Evolutionary conservation across 2,329 filamentous ascomycete species (phyloP), one percentile per base, ranked within the genome.

Genomic region (Peltaster fructicola): DNA sequence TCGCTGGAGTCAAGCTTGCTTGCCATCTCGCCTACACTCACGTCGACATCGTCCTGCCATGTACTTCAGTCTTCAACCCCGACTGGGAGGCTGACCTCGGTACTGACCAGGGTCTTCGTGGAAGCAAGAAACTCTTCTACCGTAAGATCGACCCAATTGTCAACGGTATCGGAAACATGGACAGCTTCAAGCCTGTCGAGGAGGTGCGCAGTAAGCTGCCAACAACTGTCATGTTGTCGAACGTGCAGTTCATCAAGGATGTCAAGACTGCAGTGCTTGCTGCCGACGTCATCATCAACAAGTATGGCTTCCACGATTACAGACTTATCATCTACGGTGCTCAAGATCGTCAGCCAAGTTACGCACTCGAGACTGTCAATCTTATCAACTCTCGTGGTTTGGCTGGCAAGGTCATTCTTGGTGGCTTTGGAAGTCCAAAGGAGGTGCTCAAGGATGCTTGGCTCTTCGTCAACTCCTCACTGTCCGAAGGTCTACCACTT

Each of bases 191-290:
- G 14, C 65, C 65, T 0, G 59, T 67, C 17, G 54, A 64, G 33
- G 53, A 59, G 26, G 62, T 67, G 34, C 47, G 57, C 26, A 54
- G 52, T 13, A 48, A 57, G 25, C 54, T 52, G 10, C 65, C 65
- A 4, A 70, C 65, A 0, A 63, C 67, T 4, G 62, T 63, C 17
- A 70, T 70, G 65, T 40, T 70, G 29, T 69, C 65, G 16, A 63
- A 69, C 34, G 51, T 63, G 3, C 56, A 59, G 31, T 56, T 54
- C 38, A 55, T 38, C 38, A 70, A 69, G 40, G 65, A 68, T 30
- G 64, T 70, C 44, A 68, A 68, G 44, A 67, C 56, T 4, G 64
- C 65, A 9, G 59, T 70, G 17, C 47, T 67, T 8, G 63, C 65
- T 7, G 63, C 65, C 5, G 64, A 70, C 34, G 57, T 70, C 31